Base-by-base conservation (phyloP, 1,139 yeast species). In the Williopsis jadinii region DNA sequence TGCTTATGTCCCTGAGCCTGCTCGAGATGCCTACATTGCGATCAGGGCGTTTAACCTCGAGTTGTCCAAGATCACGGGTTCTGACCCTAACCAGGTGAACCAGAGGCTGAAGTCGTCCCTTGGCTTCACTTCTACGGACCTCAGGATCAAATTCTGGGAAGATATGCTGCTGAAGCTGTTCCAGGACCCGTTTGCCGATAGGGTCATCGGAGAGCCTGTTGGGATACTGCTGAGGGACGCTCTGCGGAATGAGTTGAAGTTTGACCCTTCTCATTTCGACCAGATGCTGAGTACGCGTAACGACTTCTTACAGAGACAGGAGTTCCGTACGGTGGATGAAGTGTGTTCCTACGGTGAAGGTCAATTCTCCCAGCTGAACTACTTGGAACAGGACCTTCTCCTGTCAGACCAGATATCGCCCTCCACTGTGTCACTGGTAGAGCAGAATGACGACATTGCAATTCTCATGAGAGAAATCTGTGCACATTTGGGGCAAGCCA, bases 401-500 rank as follows among this genome's bases (percentile, higher is more conserved):
- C 65, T 81, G 35, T 76, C 86, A 2, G 79, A 80, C 0, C 61
- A 64, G 3, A 67, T 80, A 6, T 75, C 86, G 2, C 83, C 84
- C 0, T 73, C 80, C 2, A 70, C 76, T 0, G 69, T 75, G 13
- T 60, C 63, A 34, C 56, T 80, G 24, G 60, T 83, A 32, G 78
- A 77, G 46, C 61, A 61, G 34, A 67, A 76, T 29, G 60, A 71
- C 0, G 49, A 52, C 5, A 56, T 81, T 38, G 71, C 75, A 52
- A 55, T 59, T 9, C 60, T 65, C 8, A 60, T 76, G 4, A 67
- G 76, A 36, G 88, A 84, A 48, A 74, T 84, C 24, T 75, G 82
- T 15, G 95, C 94, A 0, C 95, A 86, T 60, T 65, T 85, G 30
- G 95, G 95, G 4, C 95, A 86, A 58, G 85, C 94, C 1, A 77